Percentiles rank a stretch among this genome's conserved stretches.
phyloP scores from a whole-genome alignment of 208 protist genomes.

The Porcisia hertigi region DNA sequence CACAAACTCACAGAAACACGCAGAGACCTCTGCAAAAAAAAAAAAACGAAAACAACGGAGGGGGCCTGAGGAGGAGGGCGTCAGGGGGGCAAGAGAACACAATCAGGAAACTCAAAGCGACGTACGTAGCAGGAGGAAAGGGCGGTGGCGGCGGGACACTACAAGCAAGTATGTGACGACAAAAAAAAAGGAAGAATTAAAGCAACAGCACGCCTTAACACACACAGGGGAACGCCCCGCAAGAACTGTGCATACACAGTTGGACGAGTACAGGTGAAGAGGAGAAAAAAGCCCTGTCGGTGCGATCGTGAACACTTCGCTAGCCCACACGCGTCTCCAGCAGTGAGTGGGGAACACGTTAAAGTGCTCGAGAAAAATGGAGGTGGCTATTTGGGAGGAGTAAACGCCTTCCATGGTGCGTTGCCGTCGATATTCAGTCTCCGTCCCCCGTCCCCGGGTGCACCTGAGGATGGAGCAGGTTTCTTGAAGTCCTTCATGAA shows the following conservation, averaged over 20 bases:
- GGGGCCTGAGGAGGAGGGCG: neutral
- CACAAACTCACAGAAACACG: neutral
- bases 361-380: neutral
- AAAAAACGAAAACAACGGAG: neutral
- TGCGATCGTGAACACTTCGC: neutral
- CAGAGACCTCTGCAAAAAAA: too few species aligned
- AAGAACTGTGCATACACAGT: neutral
- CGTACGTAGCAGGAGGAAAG: neutral
- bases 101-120: neutral
- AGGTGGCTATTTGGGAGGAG: constrained; percentile 30
- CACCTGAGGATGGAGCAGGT: constrained; percentile 11
- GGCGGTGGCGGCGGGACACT: neutral
- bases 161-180: neutral
- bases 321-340: neutral
- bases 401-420: constrained; percentile 83
- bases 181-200: neutral
- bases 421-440: constrained; percentile 81
- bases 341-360: neutral
- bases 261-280: neutral
- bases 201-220: neutral
- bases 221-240: neutral
- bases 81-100: neutral
- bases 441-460: neutral
- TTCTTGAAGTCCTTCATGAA: constrained; percentile 83
- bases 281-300: neutral